Evolutionary conservation across 495 filamentous ascomycete species (phyloP), one percentile per base, ranked within the genome.

Genomic region (Podospora tetraspora): DNA sequence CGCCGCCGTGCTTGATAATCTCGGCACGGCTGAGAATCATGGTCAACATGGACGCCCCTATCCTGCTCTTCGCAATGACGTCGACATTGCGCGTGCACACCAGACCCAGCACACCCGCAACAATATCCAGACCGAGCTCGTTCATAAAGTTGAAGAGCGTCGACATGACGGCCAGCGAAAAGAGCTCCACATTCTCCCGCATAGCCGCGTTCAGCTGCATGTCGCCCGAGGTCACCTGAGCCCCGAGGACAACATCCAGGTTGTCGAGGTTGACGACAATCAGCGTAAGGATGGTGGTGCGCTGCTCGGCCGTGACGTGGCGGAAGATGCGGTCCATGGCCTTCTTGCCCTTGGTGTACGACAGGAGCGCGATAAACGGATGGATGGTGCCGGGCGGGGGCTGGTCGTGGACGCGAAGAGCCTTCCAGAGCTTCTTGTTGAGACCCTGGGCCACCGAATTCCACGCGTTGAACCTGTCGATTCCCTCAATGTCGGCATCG

Each of bases 21-120:
- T 97, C 96, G 23, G 95, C 95, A 57, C 96, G 90, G 70, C 92
- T 96, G 63, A 97, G 84, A 65, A 99, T 86, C 92, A 97, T 97
- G 9, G 94, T 97, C 71, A 99, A 83, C 79, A 98, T 91, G 16
- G 88, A 89, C 23, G 95, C 84, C 30, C 95, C 95, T 70, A 97
- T 89, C 70, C 90, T 90, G 43, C 91, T 97, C 69, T 89, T 90
- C 43, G 91, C 88, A 69, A 97, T 86, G 12, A 87, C 70, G 34
- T 89, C 89, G 59, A 97, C 84, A 69, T 97, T 94, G 2, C 91
- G 87, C 37, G 92, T 91, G 64, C 92, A 87, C 63, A 97, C 88
- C 29, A 99, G 83, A 11, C 92, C 91, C 29, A 98, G 80, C 61
- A 99, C 87, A 25, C 93, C 95, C 64, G 91, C 90, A 67, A 97